Base-by-base conservation (phyloP, 805 yeast genomes). In the Deakozyma indianensis region DNA sequence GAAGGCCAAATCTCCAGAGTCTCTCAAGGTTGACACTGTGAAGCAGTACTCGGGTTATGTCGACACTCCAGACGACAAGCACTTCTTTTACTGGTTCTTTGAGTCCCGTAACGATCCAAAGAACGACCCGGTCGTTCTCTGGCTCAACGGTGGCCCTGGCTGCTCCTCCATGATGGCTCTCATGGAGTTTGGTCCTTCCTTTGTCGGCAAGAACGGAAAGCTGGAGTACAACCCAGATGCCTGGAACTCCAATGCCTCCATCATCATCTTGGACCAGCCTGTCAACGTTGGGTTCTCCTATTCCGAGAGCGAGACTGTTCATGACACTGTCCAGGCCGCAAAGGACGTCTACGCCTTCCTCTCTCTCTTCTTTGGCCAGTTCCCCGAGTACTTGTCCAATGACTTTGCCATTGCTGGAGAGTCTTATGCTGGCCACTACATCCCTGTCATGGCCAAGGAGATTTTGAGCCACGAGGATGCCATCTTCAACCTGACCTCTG, bases 131-230 rank as follows among this genome's bases (percentile, higher is more conserved):
- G 72, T 87, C 21, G 73, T 90, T 46, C 69, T 90, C 53, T 87
- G 96, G 97, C 69, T 88, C 55, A 88, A 88, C 59, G 96, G 96
- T 52, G 96, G 96, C 3, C 96, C 96, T 29, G 96, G 96, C 11
- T 88, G 96, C 60, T 84, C 95, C 0, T 84, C 95, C 1, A 66
- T 86, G 59, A 84, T 94, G 27, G 96, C 96, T 5, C 68, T 88
- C 47, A 86, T 88, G 57, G 97, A 90, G 62, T 72, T 87, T 57
- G 97, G 97, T 22, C 95, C 96, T 3, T 74, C 95, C 0, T 70
- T 80, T 14, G 77, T 90, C 48, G 72, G 77, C 43, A 61, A 74
- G 38, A 72, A 77, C 32, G 63, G 82, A 53, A 74, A 77, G 55
- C 87, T 94, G n/a, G 72, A 74, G 24, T 68, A 65, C 61, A 90